These are phyloP conservation scores for Aspergillus bombycis DNA, from an alignment of 2,329 filamentous ascomycete species.

Conservation along the genomic window DNA sequence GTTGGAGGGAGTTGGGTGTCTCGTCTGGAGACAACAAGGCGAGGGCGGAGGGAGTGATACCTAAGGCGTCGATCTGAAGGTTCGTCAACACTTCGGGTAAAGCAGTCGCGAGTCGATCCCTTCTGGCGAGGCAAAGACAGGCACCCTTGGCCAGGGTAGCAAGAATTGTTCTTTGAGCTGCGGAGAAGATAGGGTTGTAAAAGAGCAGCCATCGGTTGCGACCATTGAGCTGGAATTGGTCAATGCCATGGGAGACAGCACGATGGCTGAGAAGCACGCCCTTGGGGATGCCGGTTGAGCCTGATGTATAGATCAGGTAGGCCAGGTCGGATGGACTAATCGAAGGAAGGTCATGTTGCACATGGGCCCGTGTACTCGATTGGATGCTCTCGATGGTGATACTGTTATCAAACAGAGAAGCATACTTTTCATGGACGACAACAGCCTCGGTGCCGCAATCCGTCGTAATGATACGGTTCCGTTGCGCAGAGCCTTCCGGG, in stretches of 20 bases:
- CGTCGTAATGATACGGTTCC: constrained; percentile 2
- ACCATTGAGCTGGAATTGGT: background rate
- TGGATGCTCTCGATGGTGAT: background rate
- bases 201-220: constrained; percentile 12
- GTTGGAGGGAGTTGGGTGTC: constrained; percentile 11
- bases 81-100: constrained; percentile 8
- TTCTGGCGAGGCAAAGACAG: constrained; percentile 11
- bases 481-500: constrained; percentile 6
- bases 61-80: constrained; percentile 16
- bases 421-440: background rate
- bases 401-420: background rate
- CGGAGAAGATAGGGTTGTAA: constrained; percentile 20
- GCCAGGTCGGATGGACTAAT: background rate
- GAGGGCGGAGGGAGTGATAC: constrained; percentile 15
- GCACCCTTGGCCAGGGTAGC: constrained; percentile 16
- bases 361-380: background rate
- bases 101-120: constrained; percentile 3
- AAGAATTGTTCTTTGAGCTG: constrained; percentile 17
- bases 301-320: constrained; percentile 9
- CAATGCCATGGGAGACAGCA: constrained; percentile 2
- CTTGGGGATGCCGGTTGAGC: constrained; percentile 13
- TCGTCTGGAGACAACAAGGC: constrained; percentile 11
- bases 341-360: background rate
- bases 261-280: constrained; percentile 7
- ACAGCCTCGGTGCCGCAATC: background rate